These are phyloP conservation scores for Auricularia cornea DNA, from an alignment of 768 basidiomycete species.

Conservation along the genomic window DNA sequence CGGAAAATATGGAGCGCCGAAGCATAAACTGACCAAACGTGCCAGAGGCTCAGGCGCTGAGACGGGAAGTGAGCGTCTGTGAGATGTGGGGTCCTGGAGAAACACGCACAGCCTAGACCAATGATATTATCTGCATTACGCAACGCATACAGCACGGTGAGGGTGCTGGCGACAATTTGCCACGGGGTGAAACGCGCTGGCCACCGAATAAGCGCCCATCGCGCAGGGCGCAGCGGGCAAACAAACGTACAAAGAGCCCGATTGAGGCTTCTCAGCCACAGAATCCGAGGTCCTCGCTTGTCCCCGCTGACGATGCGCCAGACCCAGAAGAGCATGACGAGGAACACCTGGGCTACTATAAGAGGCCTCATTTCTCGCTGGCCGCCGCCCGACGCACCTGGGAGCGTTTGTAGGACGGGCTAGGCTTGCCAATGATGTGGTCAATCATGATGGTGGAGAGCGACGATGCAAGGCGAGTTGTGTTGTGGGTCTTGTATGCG, in stretches of 20 bases:
- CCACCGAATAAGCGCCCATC: neutral
- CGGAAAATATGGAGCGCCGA: neutral
- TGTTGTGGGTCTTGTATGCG: neutral
- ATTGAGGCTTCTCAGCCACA: conserved; percentile 56
- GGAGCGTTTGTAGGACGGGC: conserved; percentile 79
- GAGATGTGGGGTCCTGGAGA: neutral
- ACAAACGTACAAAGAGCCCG: conserved; percentile 46
- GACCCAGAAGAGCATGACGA: conserved; percentile 88
- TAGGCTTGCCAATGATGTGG: conserved; percentile 82
- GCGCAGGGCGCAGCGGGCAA: neutral
- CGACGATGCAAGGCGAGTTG: neutral
- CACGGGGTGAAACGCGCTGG: conserved; percentile 88
- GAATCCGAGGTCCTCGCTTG: conserved; percentile 53
- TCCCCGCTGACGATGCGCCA: conserved; percentile 67
- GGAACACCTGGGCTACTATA: conserved; percentile 55
- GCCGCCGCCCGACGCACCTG: conserved; percentile 41
- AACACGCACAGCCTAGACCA: conserved; percentile 63
- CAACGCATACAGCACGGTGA: conserved; percentile 76
- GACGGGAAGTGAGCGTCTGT: conserved; percentile 2
- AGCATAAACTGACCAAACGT: conserved; percentile 57
- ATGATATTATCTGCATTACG: conserved; percentile 80
- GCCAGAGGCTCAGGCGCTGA: conserved; percentile 90
- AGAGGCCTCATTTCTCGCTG: neutral
- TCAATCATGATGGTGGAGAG: conserved; percentile 67
- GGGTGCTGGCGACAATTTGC: conserved; percentile 81